These are phyloP conservation scores for Syzygium aqueum DNA, from an alignment of 345 rosid genomes.

Conservation along the genomic window DNA sequence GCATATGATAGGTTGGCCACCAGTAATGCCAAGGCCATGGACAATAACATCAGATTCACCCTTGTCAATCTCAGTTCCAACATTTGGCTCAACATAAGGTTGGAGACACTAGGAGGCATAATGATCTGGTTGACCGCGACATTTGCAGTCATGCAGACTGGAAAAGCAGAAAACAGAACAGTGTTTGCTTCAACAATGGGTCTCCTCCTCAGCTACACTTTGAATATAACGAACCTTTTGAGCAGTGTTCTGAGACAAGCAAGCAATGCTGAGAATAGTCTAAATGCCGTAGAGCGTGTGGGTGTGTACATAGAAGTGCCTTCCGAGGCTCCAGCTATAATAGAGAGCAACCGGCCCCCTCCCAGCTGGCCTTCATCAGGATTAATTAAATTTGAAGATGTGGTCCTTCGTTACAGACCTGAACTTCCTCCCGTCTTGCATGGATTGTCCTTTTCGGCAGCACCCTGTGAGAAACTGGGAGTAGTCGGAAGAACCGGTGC, in stretches of 20 bases:
- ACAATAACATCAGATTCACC: constrained; percentile 83
- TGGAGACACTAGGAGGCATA: constrained; percentile 78
- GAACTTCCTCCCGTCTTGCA: constrained; percentile 88
- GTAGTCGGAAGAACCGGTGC: constrained; percentile 99
- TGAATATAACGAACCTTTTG: constrained; percentile 66
- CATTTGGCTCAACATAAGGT: constrained; percentile 81
- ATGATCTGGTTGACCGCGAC: constrained; percentile 97
- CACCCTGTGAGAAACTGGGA: constrained; percentile 79
- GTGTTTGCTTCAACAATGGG: constrained; percentile 88
- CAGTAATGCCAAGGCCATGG: constrained; percentile 77
- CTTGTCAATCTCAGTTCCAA: constrained; percentile 67
- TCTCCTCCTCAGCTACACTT: constrained; percentile 83
- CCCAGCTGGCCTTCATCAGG: constrained; percentile 88
- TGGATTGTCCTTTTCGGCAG: constrained; percentile 55
- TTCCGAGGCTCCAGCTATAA: constrained; percentile 65
- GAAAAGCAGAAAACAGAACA: constrained; percentile 50
- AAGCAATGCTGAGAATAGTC: constrained; percentile 89
- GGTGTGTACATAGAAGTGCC: constrained; percentile 80
- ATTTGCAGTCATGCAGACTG: constrained; percentile 80
- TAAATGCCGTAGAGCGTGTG: constrained; percentile 89
- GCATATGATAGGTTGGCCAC: constrained; percentile 78
- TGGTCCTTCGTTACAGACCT: constrained; percentile 71
- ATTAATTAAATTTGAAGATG: constrained; percentile 68
- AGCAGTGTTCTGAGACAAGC: constrained; percentile 83
- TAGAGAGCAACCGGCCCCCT: constrained; percentile 63